Base-by-base conservation (phyloP, 148 eudicot genomes). In the Camellia lanceoleosa region DNA sequence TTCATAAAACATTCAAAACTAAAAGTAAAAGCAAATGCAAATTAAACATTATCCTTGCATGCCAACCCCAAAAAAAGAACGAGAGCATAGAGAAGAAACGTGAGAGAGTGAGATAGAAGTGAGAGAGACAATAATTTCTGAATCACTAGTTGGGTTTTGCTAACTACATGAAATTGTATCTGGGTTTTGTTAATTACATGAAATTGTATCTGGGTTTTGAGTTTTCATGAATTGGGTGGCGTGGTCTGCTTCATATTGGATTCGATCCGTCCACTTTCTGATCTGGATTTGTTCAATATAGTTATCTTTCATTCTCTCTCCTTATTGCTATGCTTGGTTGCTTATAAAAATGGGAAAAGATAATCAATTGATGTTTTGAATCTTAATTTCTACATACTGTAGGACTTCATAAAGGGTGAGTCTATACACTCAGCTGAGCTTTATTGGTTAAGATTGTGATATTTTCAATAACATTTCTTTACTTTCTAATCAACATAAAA, bases 261-360 rank as follows among this genome's bases (percentile, higher is more conserved):
- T 83, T 81, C 78, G 82, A 84, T 85, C 87, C 38, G 68, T 66
- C 46, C 19, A 59, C 79, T 68, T 74, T 75, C 70, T 82, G 80
- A 86, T 83, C 80, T 83, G 76, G 71, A 12, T 65, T 82, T 61
- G 23, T 73, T 49, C 30, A 8, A 75, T 46, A 12, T 68, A 46
- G 70, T 51, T 64, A 10, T 58, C 38, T 30, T 30, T 18, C 54
- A 42, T 20, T 30, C 30, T 77, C 8, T 65, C 8, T 56, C 19
- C 38, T 5, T 6, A 64, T 46, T 60, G 44, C 10, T 73, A 13
- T 52, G 43, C 55, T 72, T 11, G 14, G n/a, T 79, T 18, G 2
- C 7, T 5, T 3, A 18, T 13, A 46, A 10, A 63, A 19, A 70
- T 23, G 68, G 41, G 41, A 59, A 46, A 10, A 9, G 7, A 56